Base-by-base conservation (phyloP, 2,329 filamentous ascomycete genomes). In the Fusarium incarnatum region DNA sequence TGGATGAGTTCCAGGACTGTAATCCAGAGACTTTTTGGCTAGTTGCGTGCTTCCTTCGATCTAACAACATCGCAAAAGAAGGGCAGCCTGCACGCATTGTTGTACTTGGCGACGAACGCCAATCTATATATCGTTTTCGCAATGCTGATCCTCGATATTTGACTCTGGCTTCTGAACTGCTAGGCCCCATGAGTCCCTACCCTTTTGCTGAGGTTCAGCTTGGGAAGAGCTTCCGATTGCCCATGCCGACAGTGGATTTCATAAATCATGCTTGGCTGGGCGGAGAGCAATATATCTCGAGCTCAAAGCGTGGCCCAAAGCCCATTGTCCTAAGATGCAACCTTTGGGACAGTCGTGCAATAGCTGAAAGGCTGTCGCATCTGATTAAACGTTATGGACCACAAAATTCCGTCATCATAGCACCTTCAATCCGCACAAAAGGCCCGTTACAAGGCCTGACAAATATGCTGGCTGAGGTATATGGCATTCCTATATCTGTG, bases 1-100 rank as follows among this genome's bases (percentile, higher is more conserved):
- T 79, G 12, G 77, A 79, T 32, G 77, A 79, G 56, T 71, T 79
- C 22, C 77, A 79, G 30, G 77, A 79, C 32, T 79, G 76, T 27
- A 77, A 74, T 3, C 66, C 72, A 9, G 28, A 64, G 25, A 58
- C 76, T 4, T 79, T 76, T 50, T 78, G 72, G 75, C 55, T 78
- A 5, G 55, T 65, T 1, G 64, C 27, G 22, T 61, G 67, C n/a
- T 77, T 79, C 18, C 64, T 78, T 27, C 56, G 41, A 4, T 64
- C 75, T 20, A 72, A 77, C 22, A 65, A 70, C 11, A 53, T 30
- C 11, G 60, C 56, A 13, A 56, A 55, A 13, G 64, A 62, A 3
- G 71, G 68, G 1, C 47, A 50, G 16, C 34, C 68, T 13, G 67
- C 74, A 6, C 72, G 60, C 5, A 58, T 79, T 13, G 73, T 79